Evolutionary conservation across 2,329 filamentous ascomycete species (phyloP), one percentile per base, ranked within the genome.

Genomic region (Claviceps sp.): DNA sequence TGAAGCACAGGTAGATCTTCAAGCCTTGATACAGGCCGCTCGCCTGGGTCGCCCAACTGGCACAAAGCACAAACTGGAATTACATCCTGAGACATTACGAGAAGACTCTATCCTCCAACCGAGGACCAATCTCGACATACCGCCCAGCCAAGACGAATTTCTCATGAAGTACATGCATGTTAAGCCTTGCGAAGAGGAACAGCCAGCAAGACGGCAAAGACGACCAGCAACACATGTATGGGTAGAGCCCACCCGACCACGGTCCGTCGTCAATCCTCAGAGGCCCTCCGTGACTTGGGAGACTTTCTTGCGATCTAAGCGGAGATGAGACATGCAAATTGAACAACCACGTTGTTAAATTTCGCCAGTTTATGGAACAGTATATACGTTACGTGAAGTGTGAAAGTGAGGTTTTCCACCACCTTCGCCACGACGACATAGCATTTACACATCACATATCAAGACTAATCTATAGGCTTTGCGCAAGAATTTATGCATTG

Each of bases 131-230:
- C 51, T 56, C 1, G 60, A 58, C 11, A 50, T 66, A 34, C 70
- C 70, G 7, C 70, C 70, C 5, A 73, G 70, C 41, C 70, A 73
- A 54, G 67, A 73, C 39, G 59, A 57, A 4, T 57, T 55, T 6
- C 61, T 70, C 10, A 61, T 66, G 56, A 62, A 55, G 17, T 61
- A 63, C 40, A 57, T 68, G 44, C 30, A 34, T 34, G 52, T 39
- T 3, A 52, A 51, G 10, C 49, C 49, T 3, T 42, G 54, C n/a
- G 41, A 55, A 42, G 38, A 51, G n/a, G 19, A 48, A 34, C n/a
- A 54, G 17, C 47, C 48, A 24, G 49, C 44, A 41, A 48, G 44
- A 13, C 58, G 58, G 14, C 52, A 48, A 34, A 56, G 52, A 30
- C 39, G 46, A 40, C 43, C 50, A 2, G 52, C 56, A 16, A 47